phyloP scores from a whole-genome alignment of 768 basidiomycete species.

The Calocybe cyanea region DNA sequence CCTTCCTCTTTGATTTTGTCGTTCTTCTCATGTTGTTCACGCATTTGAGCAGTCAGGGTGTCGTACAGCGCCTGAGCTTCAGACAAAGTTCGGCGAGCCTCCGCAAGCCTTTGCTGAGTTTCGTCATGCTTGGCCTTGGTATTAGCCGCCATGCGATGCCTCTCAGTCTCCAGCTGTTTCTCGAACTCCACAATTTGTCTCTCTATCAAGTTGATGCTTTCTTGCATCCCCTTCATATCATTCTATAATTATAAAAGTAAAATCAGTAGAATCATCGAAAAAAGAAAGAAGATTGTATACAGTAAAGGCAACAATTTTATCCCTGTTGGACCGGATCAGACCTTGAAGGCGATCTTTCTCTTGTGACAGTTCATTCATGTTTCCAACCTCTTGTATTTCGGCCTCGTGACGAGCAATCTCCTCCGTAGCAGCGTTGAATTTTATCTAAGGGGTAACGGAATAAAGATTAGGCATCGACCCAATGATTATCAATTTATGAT shows the following conservation, averaged over 20 bases:
- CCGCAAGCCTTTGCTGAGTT: constrained; percentile 45
- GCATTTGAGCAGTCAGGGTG: constrained; percentile 29
- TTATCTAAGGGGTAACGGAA: constrained; percentile 18
- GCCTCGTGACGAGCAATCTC: constrained; percentile 29
- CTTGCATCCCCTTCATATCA: constrained; percentile 49
- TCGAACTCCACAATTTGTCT: constrained; percentile 36
- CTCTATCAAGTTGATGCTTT: constrained; percentile 28
- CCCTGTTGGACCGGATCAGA: constrained; percentile 45
- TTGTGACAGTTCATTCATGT: constrained; percentile 26
- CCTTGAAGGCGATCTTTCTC: constrained; percentile 44
- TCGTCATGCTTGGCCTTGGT: constrained; percentile 64
- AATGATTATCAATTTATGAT: too few relatives aligned
- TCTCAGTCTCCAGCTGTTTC: constrained; percentile 49
- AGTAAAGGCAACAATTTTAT: constrained; percentile 36
- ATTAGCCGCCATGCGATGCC: constrained; percentile 47
- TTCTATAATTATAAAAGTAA: constrained; percentile 28
- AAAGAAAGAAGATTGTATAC: constrained; percentile 25
- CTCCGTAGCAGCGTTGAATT: constrained; percentile 26
- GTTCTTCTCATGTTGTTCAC: constrained; percentile 23
- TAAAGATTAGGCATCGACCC: too few relatives aligned
- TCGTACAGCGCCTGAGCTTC: constrained; percentile 33
- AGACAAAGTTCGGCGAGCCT: constrained; percentile 35
- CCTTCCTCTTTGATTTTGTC: constrained; percentile 33
- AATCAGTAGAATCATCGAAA: constrained; percentile 1
- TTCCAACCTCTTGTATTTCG: constrained; percentile 25